Percentiles rank a stretch among this genome's conserved stretches.
Conservation (phyloP, 768 basidiomycete species). For the Asterophora parasitica region DNA sequence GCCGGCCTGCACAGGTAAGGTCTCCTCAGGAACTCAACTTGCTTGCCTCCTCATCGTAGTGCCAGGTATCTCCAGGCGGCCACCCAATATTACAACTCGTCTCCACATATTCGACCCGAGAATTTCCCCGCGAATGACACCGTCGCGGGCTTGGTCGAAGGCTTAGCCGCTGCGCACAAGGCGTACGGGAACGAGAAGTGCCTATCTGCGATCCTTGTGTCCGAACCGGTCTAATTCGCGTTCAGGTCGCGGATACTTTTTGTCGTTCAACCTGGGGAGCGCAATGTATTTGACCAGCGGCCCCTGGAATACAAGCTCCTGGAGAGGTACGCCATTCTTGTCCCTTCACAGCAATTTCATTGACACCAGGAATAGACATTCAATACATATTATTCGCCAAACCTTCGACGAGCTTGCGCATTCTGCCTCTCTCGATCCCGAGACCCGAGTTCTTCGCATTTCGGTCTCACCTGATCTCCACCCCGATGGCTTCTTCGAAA, state of each 20-base stretch:
- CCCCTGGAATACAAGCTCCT: constrained; percentile 84
- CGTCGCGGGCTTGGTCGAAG: constrained; percentile 61
- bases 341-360: not conserved
- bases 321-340: constrained; percentile 49
- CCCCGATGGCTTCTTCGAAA: constrained; percentile 45
- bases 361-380: constrained; percentile 44
- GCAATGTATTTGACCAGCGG: constrained; percentile 94
- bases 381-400: constrained; percentile 68
- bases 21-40: not conserved
- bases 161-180: constrained; percentile 75
- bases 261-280: constrained; percentile 83
- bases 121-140: constrained; percentile 76
- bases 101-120: constrained; percentile 43
- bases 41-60: constrained; percentile 2
- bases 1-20: constrained; percentile 73
- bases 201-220: constrained; percentile 5
- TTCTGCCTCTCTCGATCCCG: constrained; percentile 51
- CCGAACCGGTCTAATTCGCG: not conserved
- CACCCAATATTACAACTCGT: constrained; percentile 63
- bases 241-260: constrained; percentile 62
- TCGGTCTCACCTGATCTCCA: constrained; percentile 29
- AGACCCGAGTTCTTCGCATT: constrained; percentile 39
- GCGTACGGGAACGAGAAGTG: constrained; percentile 61
- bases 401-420: constrained; percentile 66
- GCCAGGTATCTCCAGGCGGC: constrained; percentile 60